Evolutionary conservation across 768 basidiomycete genomes (phyloP), one percentile per base, ranked within the genome.

Genomic region (Gymnopilus junonius): DNA sequence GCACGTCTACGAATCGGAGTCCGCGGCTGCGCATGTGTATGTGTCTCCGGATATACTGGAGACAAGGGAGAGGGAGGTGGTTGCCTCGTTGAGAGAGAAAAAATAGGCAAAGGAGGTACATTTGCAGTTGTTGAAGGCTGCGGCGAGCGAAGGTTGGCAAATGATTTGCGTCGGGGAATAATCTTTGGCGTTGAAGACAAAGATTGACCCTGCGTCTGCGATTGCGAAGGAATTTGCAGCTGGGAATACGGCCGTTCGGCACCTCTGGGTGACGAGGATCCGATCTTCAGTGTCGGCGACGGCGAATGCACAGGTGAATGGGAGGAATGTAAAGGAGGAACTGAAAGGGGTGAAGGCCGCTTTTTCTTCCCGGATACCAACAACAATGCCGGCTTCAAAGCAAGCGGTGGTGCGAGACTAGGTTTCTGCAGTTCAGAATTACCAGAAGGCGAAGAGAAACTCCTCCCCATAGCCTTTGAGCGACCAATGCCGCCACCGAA

Each of bases 401-500:
- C 35, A 2, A 67, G 57, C 3, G 63, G 62, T 3, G 61, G 53
- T n/a, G 51, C 23, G 37, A 34, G 25, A 12, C n/a, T n/a, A n/a
- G 61, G 35, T 34, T 59, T 50, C 23, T 60, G 4, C 29, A 1
- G 4, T n/a, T 4, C 25, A 29, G 29, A 51, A 32, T 45, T 31
- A 12, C 66, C 57, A 46, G 31, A 55, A 40, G 60, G 65, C 25
- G 62, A 43, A 4, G 65, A 66, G 3, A 48, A 29, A 25, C 34
- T 59, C 11, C 61, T 58, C 15, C 20, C 61, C 55, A 29, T 55
- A 12, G 32, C 62, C 29, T 68, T 71, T 21, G 70, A 61, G 25
- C 73, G 67, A 27, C 69, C 46, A 4, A 67, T 62, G 8, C 72
- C 69, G 31, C 74, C 69, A 25, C 79, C 80, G 58, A 83, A 81